These are phyloP conservation scores for Cocos nucifera DNA, from an alignment of 176 grass and related monocot species.

Conservation along the genomic window DNA sequence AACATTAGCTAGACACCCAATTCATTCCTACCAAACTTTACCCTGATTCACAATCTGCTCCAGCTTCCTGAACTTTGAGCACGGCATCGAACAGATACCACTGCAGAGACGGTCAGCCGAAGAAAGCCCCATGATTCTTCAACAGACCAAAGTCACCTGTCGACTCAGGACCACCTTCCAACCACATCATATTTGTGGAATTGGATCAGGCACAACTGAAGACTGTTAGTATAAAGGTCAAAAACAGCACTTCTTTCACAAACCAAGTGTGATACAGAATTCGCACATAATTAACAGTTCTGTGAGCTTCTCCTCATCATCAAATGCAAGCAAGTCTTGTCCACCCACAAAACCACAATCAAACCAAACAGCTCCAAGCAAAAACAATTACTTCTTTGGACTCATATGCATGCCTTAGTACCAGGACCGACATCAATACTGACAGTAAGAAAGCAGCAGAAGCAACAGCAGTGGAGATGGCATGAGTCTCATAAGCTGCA, in stretches of 20 bases:
- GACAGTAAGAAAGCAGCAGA: neutral
- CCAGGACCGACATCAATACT: too few species aligned
- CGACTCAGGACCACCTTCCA: too few species aligned
- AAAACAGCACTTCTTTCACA: neutral
- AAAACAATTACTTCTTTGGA: too few species aligned
- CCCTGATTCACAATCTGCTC: too few species aligned
- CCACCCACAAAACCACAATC: too few species aligned
- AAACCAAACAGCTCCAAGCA: neutral
- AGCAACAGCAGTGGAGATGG: neutral
- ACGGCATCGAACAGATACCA: neutral
- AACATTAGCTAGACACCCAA: too few species aligned
- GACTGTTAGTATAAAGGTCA: neutral
- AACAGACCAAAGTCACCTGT: neutral
- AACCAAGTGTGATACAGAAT: conserved; percentile 12
- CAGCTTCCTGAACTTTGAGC: neutral
- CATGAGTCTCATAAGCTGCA: too few species aligned
- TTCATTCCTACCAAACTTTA: too few species aligned
- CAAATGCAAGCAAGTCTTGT: too few species aligned
- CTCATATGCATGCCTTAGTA: too few species aligned
- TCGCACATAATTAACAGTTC: conserved; percentile 9
- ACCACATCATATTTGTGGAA: too few species aligned
- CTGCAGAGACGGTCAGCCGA: neutral
- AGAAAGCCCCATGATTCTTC: neutral
- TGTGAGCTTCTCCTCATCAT: neutral
- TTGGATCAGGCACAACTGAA: neutral